Base-by-base conservation (phyloP, 2,329 filamentous ascomycete species). In the Fusarium longipes region DNA sequence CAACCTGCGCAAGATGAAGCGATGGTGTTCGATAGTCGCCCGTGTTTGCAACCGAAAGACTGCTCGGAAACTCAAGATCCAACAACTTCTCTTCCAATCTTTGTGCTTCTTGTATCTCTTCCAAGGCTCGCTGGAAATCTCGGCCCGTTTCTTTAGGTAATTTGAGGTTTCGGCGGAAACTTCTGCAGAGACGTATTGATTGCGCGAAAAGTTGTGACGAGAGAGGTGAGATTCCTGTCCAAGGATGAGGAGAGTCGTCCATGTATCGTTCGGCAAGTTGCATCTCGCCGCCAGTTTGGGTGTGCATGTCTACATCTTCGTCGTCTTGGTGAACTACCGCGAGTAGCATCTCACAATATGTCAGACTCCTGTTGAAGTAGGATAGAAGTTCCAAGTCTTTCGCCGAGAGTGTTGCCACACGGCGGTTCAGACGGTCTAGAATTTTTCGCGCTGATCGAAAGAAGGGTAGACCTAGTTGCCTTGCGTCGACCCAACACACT, bases 331-430 rank as follows among this genome's bases (percentile, higher is more conserved):
- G 73, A 1, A 81, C 77, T 1, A 80, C 75, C 1, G 78, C 75
- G 0, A 80, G 74, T 4, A 81, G 71, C 79, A 81, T 81, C 52
- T 81, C 79, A 67, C 78, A 80, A 53, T 81, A 81, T 0, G 77
- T 70, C 14, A 80, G 30, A 18, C 79, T 80, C 36, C 78, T 76
- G 27, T 78, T 77, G 56, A 81, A 81, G 43, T 76, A 81, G 0
- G 70, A 70, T 5, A 81, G 38, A 1, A 78, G 66, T 22, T 79
- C 71, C 3, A 68, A 33, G 7, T 79, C 68, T 11, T 71, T 65
- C 2, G 56, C 52, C 2, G 67, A 67, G 2, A 63, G 62, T 0
- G 39, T 35, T 7, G 53, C 33, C 1, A 68, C 42, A 1, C 73
- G 70, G 7, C 69, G 49, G 3, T 76, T 74, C 2, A 77, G 49